Conservation (phyloP, 331 rosid species). For the Spiraea crenata region DNA sequence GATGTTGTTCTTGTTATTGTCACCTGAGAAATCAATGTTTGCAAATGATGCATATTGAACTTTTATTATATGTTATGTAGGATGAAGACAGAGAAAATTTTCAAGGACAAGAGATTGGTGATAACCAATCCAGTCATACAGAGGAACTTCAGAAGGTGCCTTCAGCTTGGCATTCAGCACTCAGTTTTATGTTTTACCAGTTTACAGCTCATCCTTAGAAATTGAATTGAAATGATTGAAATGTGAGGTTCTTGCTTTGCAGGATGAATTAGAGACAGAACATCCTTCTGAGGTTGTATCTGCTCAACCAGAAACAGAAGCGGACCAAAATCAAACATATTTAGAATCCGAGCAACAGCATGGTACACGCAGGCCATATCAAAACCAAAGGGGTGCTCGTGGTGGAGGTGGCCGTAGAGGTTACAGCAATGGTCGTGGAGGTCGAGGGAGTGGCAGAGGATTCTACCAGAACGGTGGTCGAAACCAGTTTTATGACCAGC, state of each 20-base stretch:
- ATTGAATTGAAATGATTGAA: conserved; percentile 11
- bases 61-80: conserved; percentile 39
- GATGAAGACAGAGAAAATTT: conserved; percentile 48
- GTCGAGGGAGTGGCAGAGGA: conserved; percentile 70
- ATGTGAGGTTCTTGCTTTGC: conserved; percentile 30
- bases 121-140: conserved; percentile 40
- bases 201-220: not conserved
- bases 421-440: conserved; percentile 75
- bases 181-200: not conserved
- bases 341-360: conserved; percentile 67
- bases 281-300: conserved; percentile 42
- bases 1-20: not conserved
- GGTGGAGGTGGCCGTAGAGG: conserved; percentile 85
- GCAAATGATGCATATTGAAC: conserved; percentile 1
- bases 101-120: conserved; percentile 61
- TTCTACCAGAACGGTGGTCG: conserved; percentile 82
- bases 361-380: conserved; percentile 56
- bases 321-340: conserved; percentile 50
- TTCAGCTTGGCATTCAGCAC: conserved; percentile 15
- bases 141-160: conserved; percentile 65
- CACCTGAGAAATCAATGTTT: not conserved
- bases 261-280: conserved; percentile 63
- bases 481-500: conserved; percentile 74
- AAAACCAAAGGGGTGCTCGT: conserved; percentile 83
- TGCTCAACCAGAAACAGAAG: conserved; percentile 52